Percentiles rank a stretch among this genome's conserved stretches.
phyloP scores from a whole-genome alignment of 2,329 filamentous ascomycete species.

The Penicillium sp. region DNA sequence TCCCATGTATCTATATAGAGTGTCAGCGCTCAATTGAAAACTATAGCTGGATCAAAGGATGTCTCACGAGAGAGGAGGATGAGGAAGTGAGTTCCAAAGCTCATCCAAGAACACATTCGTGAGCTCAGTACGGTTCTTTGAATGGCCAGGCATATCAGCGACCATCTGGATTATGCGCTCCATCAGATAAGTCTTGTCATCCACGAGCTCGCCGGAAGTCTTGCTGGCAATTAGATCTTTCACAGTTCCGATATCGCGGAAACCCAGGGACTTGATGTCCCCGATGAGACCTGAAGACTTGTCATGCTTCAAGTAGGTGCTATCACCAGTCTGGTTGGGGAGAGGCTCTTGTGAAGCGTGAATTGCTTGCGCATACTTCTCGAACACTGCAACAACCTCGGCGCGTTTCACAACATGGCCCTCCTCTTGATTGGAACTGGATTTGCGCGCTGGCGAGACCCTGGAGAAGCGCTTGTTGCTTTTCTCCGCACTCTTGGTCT shows the following conservation, averaged over 20 bases:
- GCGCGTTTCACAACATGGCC: conserved; percentile 35
- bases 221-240: conserved; percentile 61
- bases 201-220: conserved; percentile 61
- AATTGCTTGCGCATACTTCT: conserved; percentile 48
- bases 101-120: conserved; percentile 67
- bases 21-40: conserved; percentile 11
- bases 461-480: conserved; percentile 37
- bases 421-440: conserved; percentile 29
- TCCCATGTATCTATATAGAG: conserved; percentile 40
- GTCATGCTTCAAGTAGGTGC: conserved; percentile 56
- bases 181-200: conserved; percentile 78
- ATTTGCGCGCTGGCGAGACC: conserved; percentile 24
- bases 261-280: conserved; percentile 59
- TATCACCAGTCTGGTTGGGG: conserved; percentile 62
- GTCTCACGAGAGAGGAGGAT: conserved; percentile 65
- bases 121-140: conserved; percentile 60
- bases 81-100: conserved; percentile 70
- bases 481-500: conserved; percentile 30
- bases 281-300: conserved; percentile 53
- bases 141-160: conserved; percentile 61
- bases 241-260: conserved; percentile 62
- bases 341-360: conserved; percentile 61
- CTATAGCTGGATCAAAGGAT: not conserved
- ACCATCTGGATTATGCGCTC: conserved; percentile 70
- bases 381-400: conserved; percentile 44